phyloP scores from a whole-genome alignment of 23 red algal genomes.

The Gracilariopsis chorda region DNA sequence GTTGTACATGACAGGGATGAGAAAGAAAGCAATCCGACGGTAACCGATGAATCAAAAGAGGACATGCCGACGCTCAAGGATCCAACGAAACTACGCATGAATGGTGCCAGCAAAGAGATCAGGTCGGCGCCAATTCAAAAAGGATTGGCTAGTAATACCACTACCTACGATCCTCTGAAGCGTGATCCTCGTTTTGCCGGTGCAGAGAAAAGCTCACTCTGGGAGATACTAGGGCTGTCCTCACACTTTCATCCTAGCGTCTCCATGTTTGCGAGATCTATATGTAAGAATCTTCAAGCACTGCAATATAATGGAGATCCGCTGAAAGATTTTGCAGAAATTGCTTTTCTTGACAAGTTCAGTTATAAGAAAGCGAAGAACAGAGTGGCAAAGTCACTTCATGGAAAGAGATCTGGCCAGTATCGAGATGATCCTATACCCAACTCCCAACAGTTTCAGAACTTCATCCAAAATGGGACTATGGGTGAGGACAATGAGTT shows the following conservation, averaged over 20 bases:
- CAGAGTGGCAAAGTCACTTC: conserved; percentile 46
- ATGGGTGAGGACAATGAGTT: conserved; percentile 64
- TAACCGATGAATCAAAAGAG: neutral
- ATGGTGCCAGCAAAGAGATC: neutral
- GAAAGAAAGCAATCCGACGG: neutral
- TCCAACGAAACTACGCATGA: neutral
- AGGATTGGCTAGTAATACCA: neutral
- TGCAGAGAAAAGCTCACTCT: conserved; percentile 68
- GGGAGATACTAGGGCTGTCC: conserved; percentile 75
- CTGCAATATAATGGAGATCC: conserved; percentile 71
- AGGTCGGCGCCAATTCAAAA: neutral
- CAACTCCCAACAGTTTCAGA: conserved; percentile 45
- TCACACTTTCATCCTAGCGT: conserved; percentile 88
- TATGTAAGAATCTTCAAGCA: conserved; percentile 36
- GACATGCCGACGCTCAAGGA: neutral
- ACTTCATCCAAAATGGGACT: conserved; percentile 14
- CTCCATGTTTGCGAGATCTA: conserved; percentile 61
- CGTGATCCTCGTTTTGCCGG: conserved; percentile 71
- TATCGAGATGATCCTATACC: conserved; percentile 22
- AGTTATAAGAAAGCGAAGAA: conserved; percentile 85
- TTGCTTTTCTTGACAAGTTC: conserved; percentile 83
- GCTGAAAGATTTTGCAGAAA: conserved; percentile 71
- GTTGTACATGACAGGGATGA: neutral
- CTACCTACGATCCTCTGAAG: conserved; percentile 57
- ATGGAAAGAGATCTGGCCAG: conserved; percentile 43